Conservation (phyloP, 1,284 basidiomycete genomes). For the Hemileia vastatrix region DNA sequence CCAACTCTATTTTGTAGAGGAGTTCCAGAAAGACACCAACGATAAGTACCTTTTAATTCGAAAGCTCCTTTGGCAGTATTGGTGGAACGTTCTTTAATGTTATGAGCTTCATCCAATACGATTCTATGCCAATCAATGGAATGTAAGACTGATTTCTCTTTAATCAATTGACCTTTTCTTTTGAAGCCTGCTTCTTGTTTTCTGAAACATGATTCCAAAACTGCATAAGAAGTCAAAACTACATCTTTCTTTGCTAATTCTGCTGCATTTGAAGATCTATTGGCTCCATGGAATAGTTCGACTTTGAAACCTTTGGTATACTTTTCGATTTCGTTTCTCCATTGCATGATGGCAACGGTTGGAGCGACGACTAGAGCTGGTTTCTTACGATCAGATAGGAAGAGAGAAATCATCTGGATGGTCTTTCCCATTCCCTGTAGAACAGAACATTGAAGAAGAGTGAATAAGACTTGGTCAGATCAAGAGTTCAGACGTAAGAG, state of each 20-base stretch:
- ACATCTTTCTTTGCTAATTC: conserved; percentile 78
- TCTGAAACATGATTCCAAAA: conserved; percentile 83
- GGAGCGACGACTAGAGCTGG: conserved; percentile 81
- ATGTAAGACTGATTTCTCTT: conserved; percentile 79
- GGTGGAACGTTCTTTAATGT: conserved; percentile 72
- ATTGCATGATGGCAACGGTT: conserved; percentile 96
- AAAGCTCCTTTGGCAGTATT: conserved; percentile 96
- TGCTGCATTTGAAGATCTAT: conserved; percentile 51
- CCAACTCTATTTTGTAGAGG: conserved; percentile 68
- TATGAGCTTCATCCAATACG: conserved; percentile 86
- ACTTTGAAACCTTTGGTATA: conserved; percentile 51
- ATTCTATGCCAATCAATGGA: conserved; percentile 69
- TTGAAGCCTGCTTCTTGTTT: conserved; percentile 88
- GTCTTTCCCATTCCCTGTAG: conserved; percentile 85
- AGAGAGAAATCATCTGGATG: conserved; percentile 86
- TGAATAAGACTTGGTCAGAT: neutral
- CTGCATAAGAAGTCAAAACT: conserved; percentile 52
- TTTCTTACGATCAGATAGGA: conserved; percentile 65
- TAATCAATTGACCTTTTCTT: conserved; percentile 70
- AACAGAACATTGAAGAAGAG: conserved; percentile 25
- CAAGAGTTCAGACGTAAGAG: neutral
- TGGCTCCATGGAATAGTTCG: conserved; percentile 78
- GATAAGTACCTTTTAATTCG: conserved; percentile 66
- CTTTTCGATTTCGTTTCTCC: conserved; percentile 80
- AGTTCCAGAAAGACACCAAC: conserved; percentile 97